A percentile compares a stretch with the other conserved stretches of the same genome.
phyloP scores from a whole-genome alignment of 305 asterid genomes.

The Solanum chacoense region DNA sequence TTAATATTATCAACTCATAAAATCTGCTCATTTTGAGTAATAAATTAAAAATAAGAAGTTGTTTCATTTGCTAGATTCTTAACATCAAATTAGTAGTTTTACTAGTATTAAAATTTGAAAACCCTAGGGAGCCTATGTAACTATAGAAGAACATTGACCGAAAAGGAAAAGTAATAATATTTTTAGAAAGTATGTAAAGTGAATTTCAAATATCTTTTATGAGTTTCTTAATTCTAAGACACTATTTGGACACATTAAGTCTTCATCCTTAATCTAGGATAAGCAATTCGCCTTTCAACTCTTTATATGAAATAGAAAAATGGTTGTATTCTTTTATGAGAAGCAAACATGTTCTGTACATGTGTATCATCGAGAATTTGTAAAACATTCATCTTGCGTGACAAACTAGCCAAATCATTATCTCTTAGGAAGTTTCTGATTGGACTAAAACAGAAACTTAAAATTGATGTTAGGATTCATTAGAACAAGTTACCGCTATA shows the following conservation, averaged over 20 bases:
- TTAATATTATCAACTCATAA: not conserved
- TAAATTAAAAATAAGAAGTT: not conserved
- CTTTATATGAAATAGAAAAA: not conserved
- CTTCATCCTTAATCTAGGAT: not conserved
- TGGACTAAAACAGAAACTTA: no score
- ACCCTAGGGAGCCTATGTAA: no score
- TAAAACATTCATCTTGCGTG: no score
- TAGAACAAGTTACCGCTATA: no score
- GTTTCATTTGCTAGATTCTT: no score
- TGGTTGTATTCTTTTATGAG: not conserved
- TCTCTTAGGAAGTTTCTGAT: no score
- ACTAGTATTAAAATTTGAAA: not conserved
- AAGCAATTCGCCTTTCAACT: not conserved
- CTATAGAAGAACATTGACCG: not conserved
- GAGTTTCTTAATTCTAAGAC: not conserved
- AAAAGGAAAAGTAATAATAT: not conserved
- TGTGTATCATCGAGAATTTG: no score
- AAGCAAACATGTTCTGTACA: no score
- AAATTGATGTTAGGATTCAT: no score
- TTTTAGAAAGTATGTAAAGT: not conserved
- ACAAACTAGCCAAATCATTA: no score
- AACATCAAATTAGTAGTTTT: no score
- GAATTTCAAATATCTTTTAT: no score
- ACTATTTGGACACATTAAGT: not conserved
- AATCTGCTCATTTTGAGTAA: not conserved